A percentile compares a stretch with the other conserved stretches of the same genome.
Conservation (phyloP, 192 early-diverging fungal genomes). For the Coemansia erecta region DNA sequence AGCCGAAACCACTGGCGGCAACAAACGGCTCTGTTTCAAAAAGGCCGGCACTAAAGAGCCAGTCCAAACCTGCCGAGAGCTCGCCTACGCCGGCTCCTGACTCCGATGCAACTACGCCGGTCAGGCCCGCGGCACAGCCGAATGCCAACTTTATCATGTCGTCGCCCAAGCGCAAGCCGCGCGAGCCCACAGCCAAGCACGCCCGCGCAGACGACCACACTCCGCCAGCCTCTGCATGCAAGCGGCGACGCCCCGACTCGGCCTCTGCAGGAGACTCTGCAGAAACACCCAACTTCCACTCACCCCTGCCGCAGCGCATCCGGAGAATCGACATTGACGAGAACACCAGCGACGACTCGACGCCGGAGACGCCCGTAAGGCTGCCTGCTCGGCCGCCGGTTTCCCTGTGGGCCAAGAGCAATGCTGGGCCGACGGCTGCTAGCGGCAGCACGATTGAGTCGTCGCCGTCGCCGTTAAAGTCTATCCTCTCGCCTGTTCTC, state of each 20-base stretch:
- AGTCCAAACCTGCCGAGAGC: background rate
- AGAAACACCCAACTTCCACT: constrained; percentile 1
- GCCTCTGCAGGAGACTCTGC: constrained; percentile 7
- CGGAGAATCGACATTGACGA: too few species aligned
- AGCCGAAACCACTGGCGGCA: constrained; percentile 4
- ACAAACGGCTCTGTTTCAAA: background rate
- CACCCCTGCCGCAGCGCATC: too few species aligned
- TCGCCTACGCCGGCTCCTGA: too few species aligned
- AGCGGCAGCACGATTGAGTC: background rate
- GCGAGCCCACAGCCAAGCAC: background rate
- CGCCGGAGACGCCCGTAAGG: too few species aligned
- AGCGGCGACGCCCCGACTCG: constrained; percentile 12
- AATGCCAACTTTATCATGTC: constrained; percentile 50
- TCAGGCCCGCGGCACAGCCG: background rate
- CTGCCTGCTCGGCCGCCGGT: too few species aligned
- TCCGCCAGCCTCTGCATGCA: background rate
- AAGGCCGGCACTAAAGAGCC: background rate
- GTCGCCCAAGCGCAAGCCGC: constrained; percentile 48
- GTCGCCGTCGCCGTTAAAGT: constrained; percentile 45
- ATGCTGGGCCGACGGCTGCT: background rate
- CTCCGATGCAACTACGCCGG: too few species aligned
- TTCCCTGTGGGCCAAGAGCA: constrained; percentile 17
- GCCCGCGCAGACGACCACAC: background rate
- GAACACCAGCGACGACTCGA: too few species aligned
- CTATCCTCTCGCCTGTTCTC: constrained; percentile 41